phyloP scores from a whole-genome alignment of 192 early-diverging fungal species.

The Radiomyces spectabilis region DNA sequence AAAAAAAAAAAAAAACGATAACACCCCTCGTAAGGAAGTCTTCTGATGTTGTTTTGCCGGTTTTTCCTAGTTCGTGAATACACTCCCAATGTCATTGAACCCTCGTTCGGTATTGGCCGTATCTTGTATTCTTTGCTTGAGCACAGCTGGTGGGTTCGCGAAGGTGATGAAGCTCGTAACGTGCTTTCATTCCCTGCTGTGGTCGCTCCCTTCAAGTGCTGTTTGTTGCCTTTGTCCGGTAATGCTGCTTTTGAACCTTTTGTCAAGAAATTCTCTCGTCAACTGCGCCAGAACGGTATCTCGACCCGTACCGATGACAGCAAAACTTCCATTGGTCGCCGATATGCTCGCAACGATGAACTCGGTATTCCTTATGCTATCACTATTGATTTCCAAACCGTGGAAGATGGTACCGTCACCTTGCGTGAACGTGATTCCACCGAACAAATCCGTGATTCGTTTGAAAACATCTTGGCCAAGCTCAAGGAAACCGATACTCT shows the following conservation, averaged over 20 bases:
- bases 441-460: constrained; percentile 84
- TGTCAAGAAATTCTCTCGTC: constrained; percentile 51
- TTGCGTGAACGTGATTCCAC: constrained; percentile 94
- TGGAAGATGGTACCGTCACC: constrained; percentile 88
- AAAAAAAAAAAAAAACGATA: background rate
- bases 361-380: constrained; percentile 95
- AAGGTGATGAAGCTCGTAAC: constrained; percentile 80
- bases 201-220: constrained; percentile 93
- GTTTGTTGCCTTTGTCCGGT: constrained; percentile 81
- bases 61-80: constrained; percentile 74
- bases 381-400: constrained; percentile 98
- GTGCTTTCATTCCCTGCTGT: constrained; percentile 87
- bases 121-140: constrained; percentile 95
- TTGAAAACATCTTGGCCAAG: constrained; percentile 62
- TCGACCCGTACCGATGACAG: constrained; percentile 86
- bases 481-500: constrained; percentile 35
- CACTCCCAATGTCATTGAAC: constrained; percentile 98
- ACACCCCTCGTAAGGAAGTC: no score
- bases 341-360: constrained; percentile 98
- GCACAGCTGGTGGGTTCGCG: constrained; percentile 87
- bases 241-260: constrained; percentile 71
- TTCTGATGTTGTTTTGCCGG: no score
- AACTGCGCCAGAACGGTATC: constrained; percentile 69
- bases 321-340: constrained; percentile 81
- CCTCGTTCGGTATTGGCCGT: constrained; percentile 98